Evolutionary conservation across 2,329 filamentous ascomycete genomes (phyloP), one percentile per base, ranked within the genome.

Genomic region (Aureobasidium sp.): DNA sequence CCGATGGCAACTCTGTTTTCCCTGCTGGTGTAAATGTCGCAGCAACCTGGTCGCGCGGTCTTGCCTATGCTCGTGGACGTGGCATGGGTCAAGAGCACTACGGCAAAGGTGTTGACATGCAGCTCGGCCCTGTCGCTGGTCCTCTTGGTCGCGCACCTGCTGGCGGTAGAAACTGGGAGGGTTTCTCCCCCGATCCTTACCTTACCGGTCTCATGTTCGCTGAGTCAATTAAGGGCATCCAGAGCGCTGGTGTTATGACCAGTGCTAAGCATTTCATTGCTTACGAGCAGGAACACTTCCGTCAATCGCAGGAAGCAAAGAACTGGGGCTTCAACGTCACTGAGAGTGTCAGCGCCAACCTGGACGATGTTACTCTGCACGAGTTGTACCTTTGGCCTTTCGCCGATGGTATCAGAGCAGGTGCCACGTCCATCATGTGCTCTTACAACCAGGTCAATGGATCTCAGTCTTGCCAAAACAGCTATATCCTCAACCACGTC

Each of bases 361-460:
- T 87, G 5, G 85, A 87, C 63, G 86, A 88, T 67, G 80, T 81
- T 65, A 85, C 84, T 0, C 65, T 68, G 50, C 68, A 69, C 51
- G 68, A 69, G 50, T 47, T 71, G 2, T 88, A 88, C 61, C 76
- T 85, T 1, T 88, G 84, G 80, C 85, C 86, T 0, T 89, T 88
- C 63, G 79, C 83, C 63, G 82, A 88, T 62, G 81, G 82, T 0
- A 72, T 88, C 3, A 76, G 72, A 11, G 83, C 84, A 4, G 84
- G 84, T 0, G 80, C 79, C 0, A 80, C 77, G 0, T 81, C 80
- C 0, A 73, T 87, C 42, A 88, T 88, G 85, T 88, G 85, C 64
- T 75, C 70, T 0, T 76, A 65, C 76, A 84, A 89, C 68, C 86
- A 88, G 68, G 70, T 91, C 73, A 95, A 95, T 77, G 90, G 90